A percentile compares a stretch with the other conserved stretches of the same genome.
These are phyloP conservation scores for Gaeumannomyces tritici DNA, from an alignment of 2,329 filamentous ascomycete species.

Conservation along the genomic window DNA sequence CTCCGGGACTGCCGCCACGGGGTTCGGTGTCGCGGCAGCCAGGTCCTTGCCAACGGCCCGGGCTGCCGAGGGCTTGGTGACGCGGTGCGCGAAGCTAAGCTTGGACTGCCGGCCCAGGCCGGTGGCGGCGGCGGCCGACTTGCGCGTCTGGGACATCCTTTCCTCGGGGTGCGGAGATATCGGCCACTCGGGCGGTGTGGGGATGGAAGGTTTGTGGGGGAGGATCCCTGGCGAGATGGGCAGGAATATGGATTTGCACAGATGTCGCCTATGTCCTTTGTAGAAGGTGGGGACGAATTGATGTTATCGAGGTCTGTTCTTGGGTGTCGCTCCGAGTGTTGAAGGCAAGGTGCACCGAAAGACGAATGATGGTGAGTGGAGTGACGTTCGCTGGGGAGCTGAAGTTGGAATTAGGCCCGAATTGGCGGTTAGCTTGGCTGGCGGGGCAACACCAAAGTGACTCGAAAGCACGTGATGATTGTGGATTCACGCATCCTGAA, in stretches of 20 bases:
- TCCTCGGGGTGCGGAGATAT: neutral
- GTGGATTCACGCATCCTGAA: no score
- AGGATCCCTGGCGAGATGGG: neutral
- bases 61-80: slow-evolving; percentile 40
- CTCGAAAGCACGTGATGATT: slow-evolving; percentile 37
- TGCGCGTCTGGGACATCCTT: slow-evolving; percentile 39
- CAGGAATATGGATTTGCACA: neutral
- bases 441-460: slow-evolving; percentile 44
- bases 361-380: slow-evolving; percentile 1
- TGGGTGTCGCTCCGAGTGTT: neutral
- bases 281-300: no score
- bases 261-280: no score
- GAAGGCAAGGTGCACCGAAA: slow-evolving; percentile 1
- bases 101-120: slow-evolving; percentile 40
- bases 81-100: slow-evolving; percentile 46
- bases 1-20: neutral
- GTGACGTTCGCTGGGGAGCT: slow-evolving; percentile 7
- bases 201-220: neutral
- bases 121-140: slow-evolving; percentile 30
- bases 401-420: slow-evolving; percentile 2
- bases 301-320: no score
- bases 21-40: slow-evolving; percentile 18
- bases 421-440: slow-evolving; percentile 18
- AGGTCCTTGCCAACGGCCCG: slow-evolving; percentile 37
- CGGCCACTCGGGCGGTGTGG: neutral